Base-by-base conservation (phyloP, 2,329 filamentous ascomycete species). In the Calonectria honghensis region DNA sequence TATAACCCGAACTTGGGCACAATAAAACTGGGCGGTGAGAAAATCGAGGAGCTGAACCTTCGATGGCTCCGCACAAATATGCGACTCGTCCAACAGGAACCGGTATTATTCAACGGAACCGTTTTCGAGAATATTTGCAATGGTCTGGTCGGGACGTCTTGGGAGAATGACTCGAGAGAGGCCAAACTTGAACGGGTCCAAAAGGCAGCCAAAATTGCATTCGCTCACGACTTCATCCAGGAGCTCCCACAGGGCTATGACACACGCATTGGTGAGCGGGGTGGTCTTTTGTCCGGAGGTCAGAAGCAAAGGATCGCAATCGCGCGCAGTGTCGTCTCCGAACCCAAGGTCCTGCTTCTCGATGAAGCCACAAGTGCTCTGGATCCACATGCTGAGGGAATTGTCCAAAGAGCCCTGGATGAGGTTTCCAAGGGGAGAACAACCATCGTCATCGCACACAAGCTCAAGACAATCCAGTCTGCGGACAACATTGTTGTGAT, bases 251-350 rank as follows among this genome's bases (percentile, higher is more conserved):
- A 84, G 75, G 89, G 82, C 2, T 85, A 85, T 79, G 86, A 90
- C 1, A 92, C 92, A 0, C 84, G 86, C 4, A 90, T 93, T 6
- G 92, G 92, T 3, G 90, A 93, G 78, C 87, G 89, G 18, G 92
- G 92, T 1, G 89, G 91, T 45, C 90, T 91, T 63, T 84, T 94
- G 1, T 92, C 90, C 1, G 92, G 92, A 27, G 92, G 92, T 1
- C 92, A 94, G 78, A 88, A 91, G 64, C 92, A 94, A 78, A 87
- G 92, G 9, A 87, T 94, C 37, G 90, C 91, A 0, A 93, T 94
- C 72, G 85, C 85, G 7, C 82, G 86, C 24, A 84, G 83, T 64
- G 84, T 87, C 64, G 81, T 87, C 31, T 83, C 82, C 4, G 79
- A 85, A 48, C 85, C 85, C 0, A 84, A 84, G 52, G 90, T 94